A percentile compares a stretch with the other conserved stretches of the same genome.
phyloP scores from a whole-genome alignment of 805 yeast genomes.

The Nakazawaea ishiwadae region DNA sequence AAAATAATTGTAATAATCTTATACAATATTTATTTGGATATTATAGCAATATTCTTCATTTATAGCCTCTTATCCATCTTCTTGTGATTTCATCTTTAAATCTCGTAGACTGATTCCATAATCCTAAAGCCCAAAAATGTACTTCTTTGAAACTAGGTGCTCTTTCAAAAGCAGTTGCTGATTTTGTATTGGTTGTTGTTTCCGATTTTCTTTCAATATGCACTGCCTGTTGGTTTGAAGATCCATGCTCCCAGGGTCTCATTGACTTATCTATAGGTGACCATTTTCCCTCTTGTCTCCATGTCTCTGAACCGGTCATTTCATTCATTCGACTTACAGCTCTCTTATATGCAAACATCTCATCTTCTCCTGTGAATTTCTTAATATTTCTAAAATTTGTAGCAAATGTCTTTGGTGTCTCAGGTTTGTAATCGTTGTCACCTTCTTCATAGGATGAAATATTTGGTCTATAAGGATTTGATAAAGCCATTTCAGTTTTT shows the following conservation, averaged over 20 bases:
- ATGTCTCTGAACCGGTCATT: constrained; percentile 29
- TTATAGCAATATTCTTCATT: too few species aligned
- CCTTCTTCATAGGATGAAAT: constrained; percentile 57
- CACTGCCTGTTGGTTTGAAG: too few species aligned
- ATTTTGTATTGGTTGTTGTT: constrained; percentile 4
- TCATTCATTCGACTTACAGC: constrained; percentile 60
- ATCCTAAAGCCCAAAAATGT: constrained; percentile 69
- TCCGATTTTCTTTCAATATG: too few species aligned
- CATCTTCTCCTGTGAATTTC: constrained; percentile 75
- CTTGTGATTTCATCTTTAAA: constrained; percentile 51
- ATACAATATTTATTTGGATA: too few species aligned
- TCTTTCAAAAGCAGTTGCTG: constrained; percentile 9
- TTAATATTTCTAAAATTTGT: constrained; percentile 42
- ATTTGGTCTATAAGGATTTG: constrained; percentile 67
- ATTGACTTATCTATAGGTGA: constrained; percentile 43
- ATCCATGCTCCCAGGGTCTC: constrained; percentile 52
- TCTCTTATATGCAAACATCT: constrained; percentile 65
- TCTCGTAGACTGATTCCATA: constrained; percentile 49
- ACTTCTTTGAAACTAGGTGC: constrained; percentile 38
- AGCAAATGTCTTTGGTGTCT: constrained; percentile 12
- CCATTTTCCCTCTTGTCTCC: constrained; percentile 53
- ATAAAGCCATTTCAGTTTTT: constrained; percentile 52
- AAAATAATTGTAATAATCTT: too few species aligned
- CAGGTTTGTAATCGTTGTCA: constrained; percentile 24
- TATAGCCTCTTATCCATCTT: constrained; percentile 47